Conservation (phyloP, 1,284 basidiomycete species). For the Fomes fomentarius region DNA sequence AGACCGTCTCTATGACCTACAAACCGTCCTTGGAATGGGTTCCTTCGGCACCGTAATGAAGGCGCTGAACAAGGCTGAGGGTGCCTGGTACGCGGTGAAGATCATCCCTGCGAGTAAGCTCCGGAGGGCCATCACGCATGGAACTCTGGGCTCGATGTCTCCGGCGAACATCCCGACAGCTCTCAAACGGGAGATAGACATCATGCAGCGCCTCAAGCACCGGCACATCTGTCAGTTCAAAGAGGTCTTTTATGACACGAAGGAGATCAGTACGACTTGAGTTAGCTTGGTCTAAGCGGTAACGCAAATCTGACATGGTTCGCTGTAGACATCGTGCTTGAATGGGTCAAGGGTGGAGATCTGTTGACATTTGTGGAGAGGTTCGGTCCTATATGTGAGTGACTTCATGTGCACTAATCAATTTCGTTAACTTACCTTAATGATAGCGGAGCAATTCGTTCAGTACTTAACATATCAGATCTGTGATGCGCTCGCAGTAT, state of each 20-base stretch:
- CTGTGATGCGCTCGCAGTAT: conserved; percentile 60
- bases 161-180: neutral
- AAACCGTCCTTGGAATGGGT: conserved; percentile 71
- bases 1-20: conserved; percentile 64
- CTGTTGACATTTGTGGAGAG: conserved; percentile 75
- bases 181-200: conserved; percentile 77
- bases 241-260: conserved; percentile 57
- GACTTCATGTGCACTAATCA: no score
- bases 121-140: conserved; percentile 6
- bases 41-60: conserved; percentile 80
- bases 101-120: conserved; percentile 59
- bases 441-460: conserved; percentile 21
- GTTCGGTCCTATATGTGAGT: conserved; percentile 23
- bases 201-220: conserved; percentile 75
- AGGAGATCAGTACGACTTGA: conserved; percentile 25
- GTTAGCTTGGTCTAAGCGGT: neutral
- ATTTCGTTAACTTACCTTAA: neutral
- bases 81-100: conserved; percentile 73
- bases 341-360: conserved; percentile 86
- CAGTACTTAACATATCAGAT: conserved; percentile 71
- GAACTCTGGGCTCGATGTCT: neutral
- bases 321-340: conserved; percentile 73
- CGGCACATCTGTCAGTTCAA: conserved; percentile 81
- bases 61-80: conserved; percentile 58
- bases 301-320: neutral